Evolutionary conservation across 345 rosid genomes (phyloP), one percentile per base, ranked within the genome.

Genomic region (Pistacia integerrima): DNA sequence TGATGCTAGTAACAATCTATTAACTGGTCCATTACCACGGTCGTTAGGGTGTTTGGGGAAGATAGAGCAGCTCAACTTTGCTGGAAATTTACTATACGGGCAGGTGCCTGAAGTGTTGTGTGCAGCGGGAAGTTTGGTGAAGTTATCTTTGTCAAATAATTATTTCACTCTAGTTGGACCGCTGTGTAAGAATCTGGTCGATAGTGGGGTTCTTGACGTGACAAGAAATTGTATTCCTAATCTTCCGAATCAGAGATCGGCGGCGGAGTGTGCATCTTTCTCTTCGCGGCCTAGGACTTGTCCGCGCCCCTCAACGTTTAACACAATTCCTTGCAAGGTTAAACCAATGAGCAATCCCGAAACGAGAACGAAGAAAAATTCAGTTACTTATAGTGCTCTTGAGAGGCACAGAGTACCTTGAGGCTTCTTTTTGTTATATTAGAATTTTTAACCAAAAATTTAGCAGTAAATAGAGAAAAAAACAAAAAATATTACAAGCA

Each of bases 21-120:
- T 88, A 68, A 84, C 86, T 1, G 89, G 91, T 13, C 82, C 82
- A 41, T 81, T 88, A 36, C 91, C 91, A 1, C 74, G 65, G 59
- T 84, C 87, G 17, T 41, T 88, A 9, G 89, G 82, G 18, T 82
- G 89, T 69, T 35, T 88, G 79, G 60, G 77, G 54, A 82, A 63
- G 62, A 68, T 84, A 0, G 86, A 85, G 77, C 78, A 60, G 78
- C 77, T 88, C 8, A 86, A 78, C 74, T 67, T 88, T 38, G 82
- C 91, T 3, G 46, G 79, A 3, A 88, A 88, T 74, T 66, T 60
- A 35, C 65, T 88, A 49, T 84, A 76, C 73, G 88, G 86, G 0
- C 67, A 69, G 59, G 79, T 87, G 41, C 88, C 90, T 14, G 88
- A 85, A 76, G 79, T 48, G 33, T 5, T 84, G 16, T 87, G 90